Conservation (phyloP, 371 early-diverging fungal species). For the Syncephalastrum sp. region DNA sequence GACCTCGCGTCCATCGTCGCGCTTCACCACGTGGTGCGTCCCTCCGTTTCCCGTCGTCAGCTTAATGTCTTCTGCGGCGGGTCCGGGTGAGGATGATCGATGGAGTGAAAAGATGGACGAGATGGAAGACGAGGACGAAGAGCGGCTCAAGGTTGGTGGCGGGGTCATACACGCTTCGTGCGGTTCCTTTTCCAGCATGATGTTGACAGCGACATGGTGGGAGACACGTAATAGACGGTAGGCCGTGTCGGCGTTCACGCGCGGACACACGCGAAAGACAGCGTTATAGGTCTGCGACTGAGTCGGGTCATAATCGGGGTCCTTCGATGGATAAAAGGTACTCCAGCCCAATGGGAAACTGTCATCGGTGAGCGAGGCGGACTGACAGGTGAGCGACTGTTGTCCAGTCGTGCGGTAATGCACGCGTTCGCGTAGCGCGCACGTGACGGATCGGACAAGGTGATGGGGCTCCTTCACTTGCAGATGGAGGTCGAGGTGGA, state of each 20-base stretch:
- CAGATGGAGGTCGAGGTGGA: slow-evolving; percentile 35
- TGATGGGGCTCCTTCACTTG: slow-evolving; percentile 28
- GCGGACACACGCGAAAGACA: slow-evolving; percentile 25
- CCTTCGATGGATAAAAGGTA: slow-evolving; percentile 21
- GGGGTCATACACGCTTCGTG: neutral
- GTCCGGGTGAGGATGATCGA: neutral
- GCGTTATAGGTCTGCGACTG: slow-evolving; percentile 24
- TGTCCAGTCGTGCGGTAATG: slow-evolving; percentile 36
- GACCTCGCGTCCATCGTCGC: neutral
- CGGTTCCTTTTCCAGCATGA: slow-evolving; percentile 12
- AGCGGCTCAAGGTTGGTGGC: slow-evolving; percentile 2
- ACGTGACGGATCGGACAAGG: slow-evolving; percentile 35
- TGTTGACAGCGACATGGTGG: slow-evolving; percentile 23
- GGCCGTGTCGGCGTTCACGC: slow-evolving; percentile 26
- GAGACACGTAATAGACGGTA: slow-evolving; percentile 18
- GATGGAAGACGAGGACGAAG: slow-evolving; percentile 10
- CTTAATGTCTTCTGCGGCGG: too few relatives aligned
- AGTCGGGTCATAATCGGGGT: slow-evolving; percentile 13
- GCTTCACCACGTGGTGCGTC: neutral
- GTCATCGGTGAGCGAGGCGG: slow-evolving; percentile 16
- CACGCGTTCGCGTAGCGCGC: slow-evolving; percentile 41
- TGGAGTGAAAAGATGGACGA: slow-evolving; percentile 5
- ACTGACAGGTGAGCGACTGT: slow-evolving; percentile 12
- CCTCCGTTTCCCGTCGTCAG: too few relatives aligned
- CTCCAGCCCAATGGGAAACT: slow-evolving; percentile 25